Base-by-base conservation (phyloP, 2,329 filamentous ascomycete species). In the Bimuria novae-zelandiae region DNA sequence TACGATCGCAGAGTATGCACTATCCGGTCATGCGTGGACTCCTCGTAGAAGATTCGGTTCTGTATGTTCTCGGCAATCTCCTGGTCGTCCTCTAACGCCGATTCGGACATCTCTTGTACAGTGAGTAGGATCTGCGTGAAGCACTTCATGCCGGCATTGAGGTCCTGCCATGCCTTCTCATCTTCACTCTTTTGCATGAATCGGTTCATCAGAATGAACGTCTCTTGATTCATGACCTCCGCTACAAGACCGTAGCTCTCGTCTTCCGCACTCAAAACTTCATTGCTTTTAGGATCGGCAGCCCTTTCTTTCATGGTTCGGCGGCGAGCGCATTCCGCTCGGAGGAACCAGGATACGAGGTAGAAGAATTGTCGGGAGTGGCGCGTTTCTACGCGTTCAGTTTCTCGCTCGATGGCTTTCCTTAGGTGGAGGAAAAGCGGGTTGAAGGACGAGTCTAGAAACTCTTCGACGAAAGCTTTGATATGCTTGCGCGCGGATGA, bases 61-160 rank as follows among this genome's bases (percentile, higher is more conserved):
- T 96, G 85, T 11, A 96, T 97, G 63, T 99, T 99, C 70, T 99
- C 93, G 0, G 94, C 93, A 70, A 99, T 97, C 64, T 97, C 94
- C 68, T 96, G 89, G 61, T 99, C 90, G n/a, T 97, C 92, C 57
- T 97, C 92, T 25, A 90, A 83, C 0, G 84, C 82, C 1, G 90
- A 94, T 41, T 89, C 85, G 1, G 87, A 81, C 92, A 99, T 97
- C 56, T 95, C 90, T 65, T 96, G 92, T 2, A 97, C 89, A 0
- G 92, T 96, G 22, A 96, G 81, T 17, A 96, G 80, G 60, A 97
- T 94, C 69, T 97, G 92, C 0, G 92, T 97, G 69, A 97, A 96
- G 69, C 92, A 97, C 50, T 90, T 87, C 86, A 97, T 94, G 42
- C 89, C 87, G 0, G 93, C 88, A 50, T 92, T 90, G 14, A 97